These are phyloP conservation scores for Ogataea salicorniae DNA, from an alignment of 805 yeast genomes.

Conservation along the genomic window DNA sequence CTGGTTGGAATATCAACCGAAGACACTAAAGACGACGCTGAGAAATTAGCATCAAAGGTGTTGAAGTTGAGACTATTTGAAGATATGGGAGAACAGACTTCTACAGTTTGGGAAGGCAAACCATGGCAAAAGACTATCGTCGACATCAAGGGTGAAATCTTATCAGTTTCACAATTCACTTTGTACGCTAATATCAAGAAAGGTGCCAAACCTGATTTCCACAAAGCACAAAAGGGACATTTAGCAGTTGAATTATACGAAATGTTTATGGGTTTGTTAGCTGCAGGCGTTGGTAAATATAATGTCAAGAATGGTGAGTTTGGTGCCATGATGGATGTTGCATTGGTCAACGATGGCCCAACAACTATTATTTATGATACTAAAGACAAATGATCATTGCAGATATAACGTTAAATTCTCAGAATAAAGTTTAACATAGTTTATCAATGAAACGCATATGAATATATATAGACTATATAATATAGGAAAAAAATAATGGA, in stretches of 20 bases:
- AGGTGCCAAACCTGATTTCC: constrained; percentile 95
- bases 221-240: constrained; percentile 80
- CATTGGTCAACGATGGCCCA: constrained; percentile 87
- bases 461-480: background rate
- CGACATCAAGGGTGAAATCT: constrained; percentile 65
- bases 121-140: constrained; percentile 73
- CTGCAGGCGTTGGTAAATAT: constrained; percentile 49
- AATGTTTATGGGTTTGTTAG: constrained; percentile 43
- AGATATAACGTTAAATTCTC: background rate
- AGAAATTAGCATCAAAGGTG: constrained; percentile 62
- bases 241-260: constrained; percentile 47
- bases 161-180: constrained; percentile 92
- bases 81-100: constrained; percentile 34
- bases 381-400: constrained; percentile 29
- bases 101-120: constrained; percentile 51
- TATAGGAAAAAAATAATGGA: background rate
- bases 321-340: constrained; percentile 98
- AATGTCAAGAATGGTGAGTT: constrained; percentile 83
- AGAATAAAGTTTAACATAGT: background rate
- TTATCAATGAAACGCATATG: background rate
- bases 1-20: constrained; percentile 79
- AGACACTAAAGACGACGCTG: constrained; percentile 73
- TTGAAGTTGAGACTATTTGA: constrained; percentile 69
- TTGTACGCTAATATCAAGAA: constrained; percentile 78
- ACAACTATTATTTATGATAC: constrained; percentile 83